Percentiles rank a stretch among this genome's conserved stretches.
Conservation (phyloP, 2,329 filamentous ascomycete species). For the Lachnellula arida region DNA sequence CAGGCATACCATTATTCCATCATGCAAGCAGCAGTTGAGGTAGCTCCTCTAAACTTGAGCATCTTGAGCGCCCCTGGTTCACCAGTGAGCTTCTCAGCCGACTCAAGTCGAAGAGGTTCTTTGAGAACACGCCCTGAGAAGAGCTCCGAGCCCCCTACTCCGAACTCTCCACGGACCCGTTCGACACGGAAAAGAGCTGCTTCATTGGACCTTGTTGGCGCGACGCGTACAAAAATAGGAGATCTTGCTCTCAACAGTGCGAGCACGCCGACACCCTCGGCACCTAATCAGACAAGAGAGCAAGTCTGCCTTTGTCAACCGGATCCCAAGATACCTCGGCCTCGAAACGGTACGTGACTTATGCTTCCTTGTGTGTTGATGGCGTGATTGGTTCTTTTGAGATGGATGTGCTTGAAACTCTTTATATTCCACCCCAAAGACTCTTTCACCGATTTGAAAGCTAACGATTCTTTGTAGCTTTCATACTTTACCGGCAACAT, state of each 20-base stretch:
- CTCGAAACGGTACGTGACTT: constrained; percentile 59
- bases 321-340: constrained; percentile 66
- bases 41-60: constrained; percentile 15
- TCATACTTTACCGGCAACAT: constrained; percentile 95
- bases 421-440: constrained; percentile 20
- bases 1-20: constrained; percentile 10
- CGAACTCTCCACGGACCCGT: constrained; percentile 26
- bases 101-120: constrained; percentile 26
- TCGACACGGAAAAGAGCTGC: constrained; percentile 31
- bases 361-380: constrained; percentile 18
- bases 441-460: constrained; percentile 28
- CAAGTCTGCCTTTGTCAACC: constrained; percentile 65
- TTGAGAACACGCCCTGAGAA: constrained; percentile 21
- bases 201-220: constrained; percentile 27
- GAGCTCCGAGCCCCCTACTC: constrained; percentile 21
- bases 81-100: constrained; percentile 27
- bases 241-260: constrained; percentile 28
- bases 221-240: constrained; percentile 26
- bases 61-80: constrained; percentile 22
- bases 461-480: constrained; percentile 56
- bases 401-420: constrained; percentile 1
- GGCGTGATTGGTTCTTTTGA: constrained; percentile 17
- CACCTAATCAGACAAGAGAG: constrained; percentile 24
- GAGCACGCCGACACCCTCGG: constrained; percentile 19
- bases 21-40: constrained; percentile 23